Base-by-base conservation (phyloP, 345 rosid species). In the Gossypium australe region DNA sequence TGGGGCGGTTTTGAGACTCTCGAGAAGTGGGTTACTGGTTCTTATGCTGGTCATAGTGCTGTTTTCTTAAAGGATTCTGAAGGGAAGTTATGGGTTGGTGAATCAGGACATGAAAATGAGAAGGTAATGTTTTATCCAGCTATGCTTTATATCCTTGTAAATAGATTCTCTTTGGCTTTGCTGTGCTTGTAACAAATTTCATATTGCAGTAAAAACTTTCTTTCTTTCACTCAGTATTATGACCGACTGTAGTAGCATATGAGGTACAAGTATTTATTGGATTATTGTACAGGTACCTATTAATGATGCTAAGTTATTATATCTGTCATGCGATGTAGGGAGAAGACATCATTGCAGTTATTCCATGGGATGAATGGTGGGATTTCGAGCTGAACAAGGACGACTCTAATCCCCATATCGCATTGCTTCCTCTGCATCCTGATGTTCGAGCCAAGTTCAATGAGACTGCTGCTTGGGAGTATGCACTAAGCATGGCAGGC, bases 321-420 rank as follows among this genome's bases (percentile, higher is more conserved):
- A 41, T 45, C 38, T 47, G 16, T 55, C 62, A 52, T 70, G 60
- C 74, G 20, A 76, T 73, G 53, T 75, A 93, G 99, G 98, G 99
- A 78, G 92, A 91, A 85, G 97, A 93, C 84, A 76, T 93, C 47
- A 80, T 93, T 80, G 93, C 97, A 16, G 41, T 93, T 70, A 24
- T 93, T 70, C 92, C 98, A 38, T 96, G 99, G 99, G 99, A 93
- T 34, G 97, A 96, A 82, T 93, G 99, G 99, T 96, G 98, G 99
- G 94, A 96, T 43, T 93, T 90, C 78, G 99, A 96, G 85, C 89
- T 84, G 76, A 93, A 85, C 63, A 90, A 85, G 81, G 98, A 96
- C 82, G 92, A 96, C 59, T 78, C 98, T 18, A 87, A 92, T 82
- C 99, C 98, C 2, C 99, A 96, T 61, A 89, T 96, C 57, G 94